A percentile compares a stretch with the other conserved stretches of the same genome.
These are phyloP conservation scores for Microcyclospora tardicrescens DNA, from an alignment of 2,329 filamentous ascomycete species.

Conservation along the genomic window DNA sequence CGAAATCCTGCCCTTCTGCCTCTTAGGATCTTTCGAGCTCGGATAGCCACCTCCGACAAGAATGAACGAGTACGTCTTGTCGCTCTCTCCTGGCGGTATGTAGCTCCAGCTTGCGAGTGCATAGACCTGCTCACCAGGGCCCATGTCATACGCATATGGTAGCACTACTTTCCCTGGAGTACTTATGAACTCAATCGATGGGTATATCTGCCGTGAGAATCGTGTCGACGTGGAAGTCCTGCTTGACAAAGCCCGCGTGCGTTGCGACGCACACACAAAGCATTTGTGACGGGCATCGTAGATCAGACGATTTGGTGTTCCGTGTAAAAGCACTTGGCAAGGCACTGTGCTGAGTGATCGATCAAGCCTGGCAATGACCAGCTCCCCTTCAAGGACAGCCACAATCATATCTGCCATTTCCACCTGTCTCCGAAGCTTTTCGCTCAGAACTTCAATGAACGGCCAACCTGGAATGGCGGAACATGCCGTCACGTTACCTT, in stretches of 20 bases:
- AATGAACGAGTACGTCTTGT: slow-evolving; percentile 49
- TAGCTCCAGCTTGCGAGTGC: slow-evolving; percentile 49
- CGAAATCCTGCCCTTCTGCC: slow-evolving; percentile 33
- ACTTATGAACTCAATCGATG: slow-evolving; percentile 34
- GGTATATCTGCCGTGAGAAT: slow-evolving; percentile 25
- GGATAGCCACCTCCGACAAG: slow-evolving; percentile 41
- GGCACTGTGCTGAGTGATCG: slow-evolving; percentile 11
- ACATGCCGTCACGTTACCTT: slow-evolving; percentile 12
- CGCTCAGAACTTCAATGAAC: too few species aligned
- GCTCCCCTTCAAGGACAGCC: slow-evolving; percentile 12
- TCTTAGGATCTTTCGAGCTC: slow-evolving; percentile 16
- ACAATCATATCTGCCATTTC: slow-evolving; percentile 12
- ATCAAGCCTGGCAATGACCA: slow-evolving; percentile 11
- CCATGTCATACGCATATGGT: slow-evolving; percentile 29
- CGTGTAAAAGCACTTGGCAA: slow-evolving; percentile 16
- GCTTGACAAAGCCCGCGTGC: slow-evolving; percentile 1
- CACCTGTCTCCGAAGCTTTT: slow-evolving; percentile 5
- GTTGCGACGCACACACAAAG: slow-evolving; percentile 36
- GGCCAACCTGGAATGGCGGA: slow-evolving; percentile 10
- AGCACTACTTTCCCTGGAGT: slow-evolving; percentile 7
- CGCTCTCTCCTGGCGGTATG: slow-evolving; percentile 26
- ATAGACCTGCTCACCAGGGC: slow-evolving; percentile 45
- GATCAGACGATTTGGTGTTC: slow-evolving; percentile 19
- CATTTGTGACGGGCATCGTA: slow-evolving; percentile 21
- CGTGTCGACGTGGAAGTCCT: slow-evolving; percentile 13